Percentiles rank a stretch among this genome's conserved stretches.
Conservation (phyloP, 371 early-diverging fungal genomes). For the Rhizopus sp. region DNA sequence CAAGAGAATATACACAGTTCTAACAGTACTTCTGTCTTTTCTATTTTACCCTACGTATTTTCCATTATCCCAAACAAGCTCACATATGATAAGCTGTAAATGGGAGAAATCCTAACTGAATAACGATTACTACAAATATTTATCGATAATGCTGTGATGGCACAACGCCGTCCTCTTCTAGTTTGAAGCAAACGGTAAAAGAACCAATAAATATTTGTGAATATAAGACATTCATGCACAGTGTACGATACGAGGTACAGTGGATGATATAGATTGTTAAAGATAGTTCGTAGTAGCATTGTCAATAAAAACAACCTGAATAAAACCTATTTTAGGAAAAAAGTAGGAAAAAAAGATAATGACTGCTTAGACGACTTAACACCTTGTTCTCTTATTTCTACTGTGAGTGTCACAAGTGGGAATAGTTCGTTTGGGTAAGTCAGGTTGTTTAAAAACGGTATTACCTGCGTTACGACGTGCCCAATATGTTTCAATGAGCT, state of each 20-base stretch:
- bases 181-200: background rate
- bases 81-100: too few species aligned
- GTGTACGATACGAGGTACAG: background rate
- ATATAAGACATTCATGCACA: background rate
- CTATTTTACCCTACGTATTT: too few species aligned
- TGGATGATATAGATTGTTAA: background rate
- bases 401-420: conserved; percentile 1
- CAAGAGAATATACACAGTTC: too few species aligned
- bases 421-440: background rate
- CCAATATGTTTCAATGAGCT: conserved; percentile 6
- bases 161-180: background rate
- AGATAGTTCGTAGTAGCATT: background rate
- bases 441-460: background rate
- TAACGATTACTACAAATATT: too few species aligned
- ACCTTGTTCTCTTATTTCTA: background rate
- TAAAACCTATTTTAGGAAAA: background rate
- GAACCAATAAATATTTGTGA: background rate
- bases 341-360: too few species aligned
- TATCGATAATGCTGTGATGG: too few species aligned
- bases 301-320: background rate
- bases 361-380: background rate
- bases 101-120: too few species aligned
- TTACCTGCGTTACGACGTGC: background rate
- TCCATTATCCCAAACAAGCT: too few species aligned
- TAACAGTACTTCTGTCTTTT: too few species aligned